Evolutionary conservation across 345 rosid genomes (phyloP).

Genomic region (Mangifera indica): DNA sequence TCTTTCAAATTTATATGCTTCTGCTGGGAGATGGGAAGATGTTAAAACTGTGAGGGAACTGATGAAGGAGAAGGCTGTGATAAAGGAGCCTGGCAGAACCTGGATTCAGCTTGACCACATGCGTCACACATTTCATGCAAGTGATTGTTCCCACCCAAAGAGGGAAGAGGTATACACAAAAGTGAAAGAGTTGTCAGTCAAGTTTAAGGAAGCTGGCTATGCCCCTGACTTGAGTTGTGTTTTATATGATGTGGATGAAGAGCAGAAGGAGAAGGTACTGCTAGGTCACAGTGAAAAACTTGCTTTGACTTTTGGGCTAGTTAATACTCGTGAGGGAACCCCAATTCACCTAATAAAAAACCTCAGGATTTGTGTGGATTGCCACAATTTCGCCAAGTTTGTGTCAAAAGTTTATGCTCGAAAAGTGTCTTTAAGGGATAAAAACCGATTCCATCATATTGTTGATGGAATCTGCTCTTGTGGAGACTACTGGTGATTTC

Average conservation of each 20-base stretch:
- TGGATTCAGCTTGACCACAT: constrained; percentile 73
- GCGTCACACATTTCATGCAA: constrained; percentile 75
- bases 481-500: constrained; percentile 78
- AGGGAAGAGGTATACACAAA: constrained; percentile 58
- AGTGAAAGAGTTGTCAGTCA: constrained; percentile 48
- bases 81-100: constrained; percentile 85
- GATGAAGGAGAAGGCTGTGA: constrained; percentile 70
- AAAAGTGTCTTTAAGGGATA: constrained; percentile 68
- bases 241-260: constrained; percentile 79
- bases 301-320: constrained; percentile 74
- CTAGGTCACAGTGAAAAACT: constrained; percentile 86
- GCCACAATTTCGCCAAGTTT: constrained; percentile 86
- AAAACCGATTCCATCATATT: constrained; percentile 71
- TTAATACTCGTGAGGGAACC: constrained; percentile 44
- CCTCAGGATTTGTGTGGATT: constrained; percentile 78
- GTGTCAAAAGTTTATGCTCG: constrained; percentile 55
- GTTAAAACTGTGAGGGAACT: constrained; percentile 55
- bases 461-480: constrained; percentile 66
- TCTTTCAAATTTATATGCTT: constrained; percentile 81
- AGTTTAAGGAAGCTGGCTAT: constrained; percentile 79
- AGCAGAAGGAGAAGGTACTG: constrained; percentile 87
- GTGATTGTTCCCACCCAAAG: constrained; percentile 77
- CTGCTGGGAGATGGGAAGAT: constrained; percentile 85
- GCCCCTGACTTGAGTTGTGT: constrained; percentile 78
- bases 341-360: constrained; percentile 76